Evolutionary conservation across 148 eudicot species (phyloP).

Genomic region (Limonium bicolor): DNA sequence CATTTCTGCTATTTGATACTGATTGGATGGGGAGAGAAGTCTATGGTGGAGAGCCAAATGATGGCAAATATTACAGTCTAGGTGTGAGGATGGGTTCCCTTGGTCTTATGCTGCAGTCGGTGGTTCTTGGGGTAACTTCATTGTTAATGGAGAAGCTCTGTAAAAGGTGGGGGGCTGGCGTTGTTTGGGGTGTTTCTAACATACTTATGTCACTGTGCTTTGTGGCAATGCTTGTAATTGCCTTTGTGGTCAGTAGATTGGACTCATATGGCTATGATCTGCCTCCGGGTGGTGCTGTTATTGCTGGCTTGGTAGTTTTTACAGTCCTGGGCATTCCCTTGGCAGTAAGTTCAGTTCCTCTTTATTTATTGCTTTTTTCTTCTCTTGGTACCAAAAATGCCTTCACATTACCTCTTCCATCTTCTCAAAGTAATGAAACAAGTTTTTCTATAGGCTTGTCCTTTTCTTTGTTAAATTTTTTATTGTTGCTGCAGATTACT

Average conservation of each 20-base stretch:
- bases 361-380: not conserved
- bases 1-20: slow-evolving; percentile 88
- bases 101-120: slow-evolving; percentile 89
- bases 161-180: slow-evolving; percentile 73
- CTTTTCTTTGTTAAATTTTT: not conserved
- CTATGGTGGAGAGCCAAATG: slow-evolving; percentile 84
- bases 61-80: slow-evolving; percentile 38
- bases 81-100: slow-evolving; percentile 96
- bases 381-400: not conserved
- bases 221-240: slow-evolving; percentile 58
- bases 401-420: too few relatives aligned
- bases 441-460: not conserved
- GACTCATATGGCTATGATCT: slow-evolving; percentile 15
- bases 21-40: slow-evolving; percentile 99
- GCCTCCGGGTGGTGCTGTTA: slow-evolving; percentile 63
- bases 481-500: slow-evolving; percentile 57
- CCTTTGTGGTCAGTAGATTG: slow-evolving; percentile 29
- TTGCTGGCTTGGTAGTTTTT: slow-evolving; percentile 63
- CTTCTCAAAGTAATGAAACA: too few relatives aligned
- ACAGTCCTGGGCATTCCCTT: slow-evolving; percentile 83
- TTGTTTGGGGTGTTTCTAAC: slow-evolving; percentile 88
- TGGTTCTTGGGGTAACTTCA: slow-evolving; percentile 72
- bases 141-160: slow-evolving; percentile 89
- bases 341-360: slow-evolving; percentile 50
- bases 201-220: slow-evolving; percentile 76